These are phyloP conservation scores for Histomonas meleagridis DNA, from an alignment of 208 protist species.

Conservation along the genomic window DNA sequence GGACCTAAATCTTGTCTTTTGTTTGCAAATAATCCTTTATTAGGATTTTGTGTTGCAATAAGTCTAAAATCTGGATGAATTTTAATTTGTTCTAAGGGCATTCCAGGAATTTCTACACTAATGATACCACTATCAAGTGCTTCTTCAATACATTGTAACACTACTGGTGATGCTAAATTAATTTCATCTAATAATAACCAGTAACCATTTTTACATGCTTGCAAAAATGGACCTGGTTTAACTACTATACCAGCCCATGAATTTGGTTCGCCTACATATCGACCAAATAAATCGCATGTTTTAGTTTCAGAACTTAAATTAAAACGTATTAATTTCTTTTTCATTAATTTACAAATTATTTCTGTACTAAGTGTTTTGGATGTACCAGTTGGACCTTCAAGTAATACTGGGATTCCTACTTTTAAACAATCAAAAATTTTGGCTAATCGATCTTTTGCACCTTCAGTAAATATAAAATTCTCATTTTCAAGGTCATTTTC, in stretches of 20 bases:
- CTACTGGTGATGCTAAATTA: slow-evolving; percentile 4
- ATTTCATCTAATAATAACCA: slow-evolving; percentile 3
- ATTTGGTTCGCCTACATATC: neutral
- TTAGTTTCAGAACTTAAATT: slow-evolving; percentile 3
- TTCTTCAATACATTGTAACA: slow-evolving; percentile 37
- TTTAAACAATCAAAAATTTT: neutral
- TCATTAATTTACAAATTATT: neutral
- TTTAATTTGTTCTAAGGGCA: neutral
- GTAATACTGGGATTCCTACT: neutral
- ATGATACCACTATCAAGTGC: neutral
- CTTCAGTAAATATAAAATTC: neutral
- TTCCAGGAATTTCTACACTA: neutral
- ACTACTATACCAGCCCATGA: neutral
- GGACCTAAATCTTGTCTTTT: neutral
- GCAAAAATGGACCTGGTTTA: neutral
- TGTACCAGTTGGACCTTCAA: neutral
- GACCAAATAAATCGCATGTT: neutral
- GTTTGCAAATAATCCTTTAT: neutral
- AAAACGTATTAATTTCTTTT: neutral
- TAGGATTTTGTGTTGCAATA: slow-evolving; percentile 35
- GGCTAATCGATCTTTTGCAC: neutral
- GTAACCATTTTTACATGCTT: neutral
- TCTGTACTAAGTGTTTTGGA: neutral
- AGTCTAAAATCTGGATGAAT: slow-evolving; percentile 28
- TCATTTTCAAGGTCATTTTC: too few relatives aligned